A percentile compares a stretch with the other conserved stretches of the same genome.
Evolutionary conservation across 306 rosid genomes (phyloP).

Genomic region (Carpinus viminea): DNA sequence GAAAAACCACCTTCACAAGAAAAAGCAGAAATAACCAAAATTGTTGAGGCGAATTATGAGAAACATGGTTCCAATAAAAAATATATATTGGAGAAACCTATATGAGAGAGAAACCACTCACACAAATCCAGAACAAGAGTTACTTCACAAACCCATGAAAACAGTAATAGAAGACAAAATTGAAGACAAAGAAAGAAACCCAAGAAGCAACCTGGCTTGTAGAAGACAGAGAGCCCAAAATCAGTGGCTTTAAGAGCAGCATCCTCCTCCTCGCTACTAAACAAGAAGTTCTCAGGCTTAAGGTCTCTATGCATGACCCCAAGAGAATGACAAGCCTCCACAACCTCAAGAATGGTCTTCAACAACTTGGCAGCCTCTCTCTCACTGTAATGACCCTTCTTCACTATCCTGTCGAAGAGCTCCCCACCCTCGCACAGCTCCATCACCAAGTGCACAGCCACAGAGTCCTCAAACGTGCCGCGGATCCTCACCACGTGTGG

Average conservation of each 20-base stretch:
- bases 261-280: conserved; percentile 37
- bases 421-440: conserved; percentile 61
- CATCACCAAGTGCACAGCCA: conserved; percentile 57
- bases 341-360: conserved; percentile 34
- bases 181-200: neutral
- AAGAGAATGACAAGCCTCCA: conserved; percentile 35
- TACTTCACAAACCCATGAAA: neutral
- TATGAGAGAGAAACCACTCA: too few species aligned
- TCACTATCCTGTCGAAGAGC: conserved; percentile 38
- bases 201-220: conserved; percentile 39
- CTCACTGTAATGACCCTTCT: conserved; percentile 35
- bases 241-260: conserved; percentile 50
- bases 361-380: conserved; percentile 42
- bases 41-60: too few species aligned
- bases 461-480: conserved; percentile 47
- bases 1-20: too few species aligned
- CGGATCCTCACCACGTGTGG: conserved; percentile 46
- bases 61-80: too few species aligned
- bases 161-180: neutral
- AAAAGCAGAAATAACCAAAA: too few species aligned
- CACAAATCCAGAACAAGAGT: too few species aligned
- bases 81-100: too few species aligned
- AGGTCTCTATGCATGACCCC: conserved; percentile 57
- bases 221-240: conserved; percentile 50
- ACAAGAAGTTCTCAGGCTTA: conserved; percentile 57